phyloP scores from a whole-genome alignment of 164 flowering plant species.

The Nymphaea thermarum region DNA sequence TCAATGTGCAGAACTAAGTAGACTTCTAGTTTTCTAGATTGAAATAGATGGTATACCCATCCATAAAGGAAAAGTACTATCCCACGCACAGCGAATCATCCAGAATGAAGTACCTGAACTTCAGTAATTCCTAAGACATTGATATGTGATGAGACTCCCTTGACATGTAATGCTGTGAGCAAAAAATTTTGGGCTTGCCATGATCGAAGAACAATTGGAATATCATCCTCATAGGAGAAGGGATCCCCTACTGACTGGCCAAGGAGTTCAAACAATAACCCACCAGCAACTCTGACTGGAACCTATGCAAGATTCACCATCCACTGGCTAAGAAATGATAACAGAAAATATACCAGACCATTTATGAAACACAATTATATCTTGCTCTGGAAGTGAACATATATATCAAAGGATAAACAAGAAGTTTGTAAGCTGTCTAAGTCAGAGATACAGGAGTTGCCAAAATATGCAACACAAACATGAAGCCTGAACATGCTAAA shows the following conservation, averaged over 20 bases:
- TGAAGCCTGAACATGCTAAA: no score
- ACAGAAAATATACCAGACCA: no score
- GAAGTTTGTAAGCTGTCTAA: no score
- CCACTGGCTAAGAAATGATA: not conserved
- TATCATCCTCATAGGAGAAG: constrained; percentile 62
- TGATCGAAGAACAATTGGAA: constrained; percentile 78
- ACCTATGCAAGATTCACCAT: constrained; percentile 32
- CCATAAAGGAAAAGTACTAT: not conserved
- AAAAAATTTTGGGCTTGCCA: constrained; percentile 92
- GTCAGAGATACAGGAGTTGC: no score
- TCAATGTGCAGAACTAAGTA: not conserved
- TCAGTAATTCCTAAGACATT: constrained; percentile 84
- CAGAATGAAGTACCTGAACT: constrained; percentile 56
- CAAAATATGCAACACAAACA: no score
- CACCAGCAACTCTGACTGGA: constrained; percentile 91
- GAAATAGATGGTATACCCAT: not conserved
- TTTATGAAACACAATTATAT: no score
- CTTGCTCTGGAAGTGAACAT: no score
- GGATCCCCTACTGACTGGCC: constrained; percentile 97
- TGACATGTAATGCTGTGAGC: constrained; percentile 66
- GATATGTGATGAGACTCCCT: constrained; percentile 48
- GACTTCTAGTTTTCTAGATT: no score
- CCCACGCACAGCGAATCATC: not conserved
- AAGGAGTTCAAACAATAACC: constrained; percentile 80
- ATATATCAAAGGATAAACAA: no score